These are phyloP conservation scores for Trichoderma orchidacearum DNA, from an alignment of 495 filamentous ascomycete genomes.

Conservation along the genomic window DNA sequence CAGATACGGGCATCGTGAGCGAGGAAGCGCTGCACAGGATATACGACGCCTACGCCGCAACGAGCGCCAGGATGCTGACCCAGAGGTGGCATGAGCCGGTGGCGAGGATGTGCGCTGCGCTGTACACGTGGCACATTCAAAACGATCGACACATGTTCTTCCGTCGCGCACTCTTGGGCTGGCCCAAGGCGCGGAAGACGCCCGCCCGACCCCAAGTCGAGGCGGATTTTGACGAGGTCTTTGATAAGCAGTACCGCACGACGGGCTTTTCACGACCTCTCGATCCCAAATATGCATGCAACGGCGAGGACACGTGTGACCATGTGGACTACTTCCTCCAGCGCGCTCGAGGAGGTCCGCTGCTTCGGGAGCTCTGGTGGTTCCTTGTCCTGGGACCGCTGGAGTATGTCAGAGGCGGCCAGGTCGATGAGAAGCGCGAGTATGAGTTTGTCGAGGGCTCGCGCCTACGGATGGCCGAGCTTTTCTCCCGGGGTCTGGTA, in stretches of 20 bases:
- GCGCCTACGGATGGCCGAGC: constrained; percentile 11
- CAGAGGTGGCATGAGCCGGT: constrained; percentile 15
- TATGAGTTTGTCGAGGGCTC: constrained; percentile 10
- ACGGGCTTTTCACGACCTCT: constrained; percentile 18
- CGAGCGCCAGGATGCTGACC: constrained; percentile 9
- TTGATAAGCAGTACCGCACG: constrained; percentile 15
- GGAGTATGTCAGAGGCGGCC: constrained; percentile 13
- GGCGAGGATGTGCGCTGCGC: constrained; percentile 11
- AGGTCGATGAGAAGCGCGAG: constrained; percentile 8
- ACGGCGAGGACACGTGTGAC: constrained; percentile 15
- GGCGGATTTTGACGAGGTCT: constrained; percentile 18
- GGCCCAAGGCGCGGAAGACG: constrained; percentile 11
- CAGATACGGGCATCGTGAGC: constrained; percentile 15
- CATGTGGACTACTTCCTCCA: constrained; percentile 11
- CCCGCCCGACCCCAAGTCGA: constrained; percentile 10
- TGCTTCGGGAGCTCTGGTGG: constrained; percentile 13
- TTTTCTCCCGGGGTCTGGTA: constrained; percentile 12
- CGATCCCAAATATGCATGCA: constrained; percentile 10
- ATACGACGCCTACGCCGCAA: constrained; percentile 17
- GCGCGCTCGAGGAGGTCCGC: constrained; percentile 2
- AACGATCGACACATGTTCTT: constrained; percentile 17
- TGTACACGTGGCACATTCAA: constrained; percentile 18
- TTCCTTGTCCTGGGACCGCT: constrained; percentile 11
- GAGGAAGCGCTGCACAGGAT: constrained; percentile 15
- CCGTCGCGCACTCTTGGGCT: constrained; percentile 15